A percentile compares a stretch with the other conserved stretches of the same genome.
Evolutionary conservation across 2,329 filamentous ascomycete species (phyloP).

Genomic region (Madurella fahalii): DNA sequence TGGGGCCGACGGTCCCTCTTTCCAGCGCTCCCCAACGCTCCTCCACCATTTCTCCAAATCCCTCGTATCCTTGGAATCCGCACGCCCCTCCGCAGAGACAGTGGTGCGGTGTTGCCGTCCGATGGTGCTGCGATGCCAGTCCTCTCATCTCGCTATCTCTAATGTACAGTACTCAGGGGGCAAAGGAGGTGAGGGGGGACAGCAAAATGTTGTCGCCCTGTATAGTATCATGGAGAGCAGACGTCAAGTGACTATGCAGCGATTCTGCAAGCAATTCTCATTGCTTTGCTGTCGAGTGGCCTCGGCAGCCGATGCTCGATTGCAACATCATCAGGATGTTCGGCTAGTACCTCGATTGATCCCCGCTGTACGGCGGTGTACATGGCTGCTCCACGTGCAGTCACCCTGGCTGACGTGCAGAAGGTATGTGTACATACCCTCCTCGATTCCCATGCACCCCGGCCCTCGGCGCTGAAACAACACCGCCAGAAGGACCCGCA

Average conservation of each 20-base stretch:
- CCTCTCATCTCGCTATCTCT: slow-evolving; percentile 16
- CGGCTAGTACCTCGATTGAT: slow-evolving; percentile 22
- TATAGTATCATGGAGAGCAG: neutral
- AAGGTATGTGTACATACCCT: slow-evolving; percentile 8
- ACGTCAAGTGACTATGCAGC: slow-evolving; percentile 14
- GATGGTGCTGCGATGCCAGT: neutral
- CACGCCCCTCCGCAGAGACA: slow-evolving; percentile 5
- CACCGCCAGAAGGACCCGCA: slow-evolving; percentile 14
- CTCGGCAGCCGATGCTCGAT: slow-evolving; percentile 21
- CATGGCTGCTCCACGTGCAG: slow-evolving; percentile 22
- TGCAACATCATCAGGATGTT: slow-evolving; percentile 27
- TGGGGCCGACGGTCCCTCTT: slow-evolving; percentile 26
- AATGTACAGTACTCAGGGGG: neutral
- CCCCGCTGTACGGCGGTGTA: slow-evolving; percentile 23
- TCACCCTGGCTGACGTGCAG: slow-evolving; percentile 24
- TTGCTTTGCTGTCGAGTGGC: slow-evolving; percentile 4
- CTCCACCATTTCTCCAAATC: slow-evolving; percentile 19
- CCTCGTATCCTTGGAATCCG: slow-evolving; percentile 4
- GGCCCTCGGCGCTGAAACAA: slow-evolving; percentile 26
- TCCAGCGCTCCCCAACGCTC: slow-evolving; percentile 12
- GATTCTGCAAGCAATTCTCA: slow-evolving; percentile 17
- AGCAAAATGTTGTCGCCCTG: neutral
- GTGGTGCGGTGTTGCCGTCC: neutral
- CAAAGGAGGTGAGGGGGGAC: neutral
- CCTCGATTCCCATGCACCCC: slow-evolving; percentile 20